These are phyloP conservation scores for Cryphonectria radicalis DNA, from an alignment of 2,329 filamentous ascomycete species.

Conservation along the genomic window DNA sequence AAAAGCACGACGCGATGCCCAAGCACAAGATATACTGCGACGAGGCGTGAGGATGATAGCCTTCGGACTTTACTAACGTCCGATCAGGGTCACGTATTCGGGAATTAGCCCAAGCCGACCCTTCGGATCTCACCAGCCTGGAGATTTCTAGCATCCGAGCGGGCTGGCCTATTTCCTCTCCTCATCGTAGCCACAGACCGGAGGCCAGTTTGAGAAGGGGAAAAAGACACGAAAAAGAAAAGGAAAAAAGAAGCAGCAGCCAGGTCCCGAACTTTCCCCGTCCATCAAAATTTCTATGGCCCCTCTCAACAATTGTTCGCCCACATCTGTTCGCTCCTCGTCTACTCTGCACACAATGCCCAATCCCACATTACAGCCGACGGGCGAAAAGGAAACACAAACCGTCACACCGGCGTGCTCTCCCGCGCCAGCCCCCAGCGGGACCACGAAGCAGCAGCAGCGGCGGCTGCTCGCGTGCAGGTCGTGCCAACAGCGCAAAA, in stretches of 20 bases:
- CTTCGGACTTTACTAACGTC: background rate
- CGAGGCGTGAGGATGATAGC: background rate
- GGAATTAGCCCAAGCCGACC: background rate
- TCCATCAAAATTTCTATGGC: background rate
- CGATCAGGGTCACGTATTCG: background rate
- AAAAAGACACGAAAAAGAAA: background rate
- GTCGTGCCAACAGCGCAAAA: conserved; percentile 66
- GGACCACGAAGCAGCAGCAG: background rate
- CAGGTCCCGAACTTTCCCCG: background rate
- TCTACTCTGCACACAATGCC: background rate
- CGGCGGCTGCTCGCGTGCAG: conserved; percentile 53
- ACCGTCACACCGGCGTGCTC: background rate
- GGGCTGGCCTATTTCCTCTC: background rate
- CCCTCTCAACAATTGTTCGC: background rate
- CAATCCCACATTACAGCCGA: background rate
- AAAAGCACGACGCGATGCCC: background rate
- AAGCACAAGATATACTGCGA: background rate
- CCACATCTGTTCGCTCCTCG: background rate
- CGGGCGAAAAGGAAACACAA: background rate
- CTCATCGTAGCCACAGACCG: background rate
- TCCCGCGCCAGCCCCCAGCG: background rate
- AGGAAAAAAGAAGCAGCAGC: background rate
- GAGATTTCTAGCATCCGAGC: background rate
- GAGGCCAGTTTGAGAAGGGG: background rate
- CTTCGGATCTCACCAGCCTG: background rate